Evolutionary conservation across 1,139 yeast genomes (phyloP), one percentile per base, ranked within the genome.

Genomic region (Blastobotrys elegans): DNA sequence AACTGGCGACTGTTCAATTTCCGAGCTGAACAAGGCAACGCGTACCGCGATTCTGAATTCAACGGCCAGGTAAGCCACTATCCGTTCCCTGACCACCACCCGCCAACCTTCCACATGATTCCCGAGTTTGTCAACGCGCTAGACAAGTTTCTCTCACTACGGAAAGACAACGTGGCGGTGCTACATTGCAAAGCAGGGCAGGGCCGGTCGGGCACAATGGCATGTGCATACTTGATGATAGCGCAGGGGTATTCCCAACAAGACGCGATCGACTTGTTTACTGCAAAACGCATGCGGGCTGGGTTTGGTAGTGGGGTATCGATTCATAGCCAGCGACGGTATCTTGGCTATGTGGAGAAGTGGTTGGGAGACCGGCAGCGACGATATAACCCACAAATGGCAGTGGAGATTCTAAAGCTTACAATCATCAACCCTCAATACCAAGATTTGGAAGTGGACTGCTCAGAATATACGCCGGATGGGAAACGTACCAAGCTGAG

Each of bases 181-280:
- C 65, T 90, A 8, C 97, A 92, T 61, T 92, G 97, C 61, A 82
- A 85, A 58, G 89, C 88, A 50, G 97, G 97, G 0, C 90, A 88
- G 62, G 97, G 97, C 0, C 69, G 97, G 30, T 82, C 95, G 0
- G 97, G 97, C 0, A 77, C 90, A 0, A 67, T 87, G 2, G 76
- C 77, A 2, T 79, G 89, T 56, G 87, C 90, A 0, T 84, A 80
- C 58, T 63, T 90, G 51, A 80, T 89, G 75, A 68, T 73, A 42
- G 64, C 65, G 44, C 56, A 63, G 35, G 66, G 60, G 2, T 53
- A 67, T 46, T 56, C 70, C 0, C 67, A 74, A 26, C 64, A 68
- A 1, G 72, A 69, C 16, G 85, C 88, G 1, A 70, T 77, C 34
- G 63, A 62, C 0, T 49, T 70, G 3, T 89, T 83, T 60, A 79